Evolutionary conservation across 2,329 filamentous ascomycete genomes (phyloP).

Genomic region (Chaetomium sp.): DNA sequence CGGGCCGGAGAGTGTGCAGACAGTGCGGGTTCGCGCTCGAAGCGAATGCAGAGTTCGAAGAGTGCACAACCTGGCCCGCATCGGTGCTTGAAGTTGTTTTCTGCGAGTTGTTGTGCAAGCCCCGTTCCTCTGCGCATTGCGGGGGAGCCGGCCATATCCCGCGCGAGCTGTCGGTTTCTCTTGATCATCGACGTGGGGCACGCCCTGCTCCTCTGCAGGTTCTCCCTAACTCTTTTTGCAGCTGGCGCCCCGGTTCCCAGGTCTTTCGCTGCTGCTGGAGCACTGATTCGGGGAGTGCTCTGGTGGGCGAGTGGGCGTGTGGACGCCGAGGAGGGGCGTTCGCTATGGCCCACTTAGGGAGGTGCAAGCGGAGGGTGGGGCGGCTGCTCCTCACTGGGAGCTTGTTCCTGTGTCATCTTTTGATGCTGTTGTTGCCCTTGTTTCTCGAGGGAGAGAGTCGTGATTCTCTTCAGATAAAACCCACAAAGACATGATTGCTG

Average conservation of each 20-base stretch:
- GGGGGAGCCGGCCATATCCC: neutral
- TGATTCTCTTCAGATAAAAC: too few species aligned
- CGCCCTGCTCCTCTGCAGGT: neutral
- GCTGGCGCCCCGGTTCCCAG: too few species aligned
- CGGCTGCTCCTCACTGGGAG: neutral
- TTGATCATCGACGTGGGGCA: slow-evolving; percentile 4
- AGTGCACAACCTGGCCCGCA: neutral
- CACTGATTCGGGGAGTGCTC: too few species aligned
- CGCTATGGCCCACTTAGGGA: too few species aligned
- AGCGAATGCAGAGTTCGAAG: slow-evolving; percentile 2
- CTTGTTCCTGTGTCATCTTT: neutral
- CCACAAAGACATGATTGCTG: too few species aligned
- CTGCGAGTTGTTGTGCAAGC: too few species aligned
- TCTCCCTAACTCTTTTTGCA: neutral
- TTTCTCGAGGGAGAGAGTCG: too few species aligned
- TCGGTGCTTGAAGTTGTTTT: neutral
- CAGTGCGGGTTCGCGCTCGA: neutral
- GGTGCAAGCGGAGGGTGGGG: neutral
- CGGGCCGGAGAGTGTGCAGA: neutral
- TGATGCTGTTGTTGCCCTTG: neutral
- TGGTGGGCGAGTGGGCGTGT: too few species aligned
- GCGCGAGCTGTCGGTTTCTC: neutral
- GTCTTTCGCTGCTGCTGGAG: too few species aligned
- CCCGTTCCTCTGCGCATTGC: neutral
- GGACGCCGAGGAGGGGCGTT: too few species aligned